Evolutionary conservation across 2,329 filamentous ascomycete genomes (phyloP).

Genomic region (Sphaerostilbella broomeana): DNA sequence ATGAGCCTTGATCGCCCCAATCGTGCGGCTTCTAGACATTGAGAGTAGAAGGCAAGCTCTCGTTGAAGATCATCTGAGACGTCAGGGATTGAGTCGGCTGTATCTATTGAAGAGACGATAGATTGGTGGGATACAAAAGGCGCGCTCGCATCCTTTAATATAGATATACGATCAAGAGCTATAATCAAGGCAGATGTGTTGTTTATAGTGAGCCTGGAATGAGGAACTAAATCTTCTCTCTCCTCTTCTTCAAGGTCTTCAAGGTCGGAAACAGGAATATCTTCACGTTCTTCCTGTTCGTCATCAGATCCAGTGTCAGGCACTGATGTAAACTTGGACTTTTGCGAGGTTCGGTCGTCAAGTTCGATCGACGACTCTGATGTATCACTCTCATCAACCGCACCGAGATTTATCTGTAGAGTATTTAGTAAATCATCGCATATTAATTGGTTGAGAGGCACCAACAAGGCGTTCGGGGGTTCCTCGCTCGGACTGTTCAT

Average conservation of each 20-base stretch:
- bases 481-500: too few species aligned
- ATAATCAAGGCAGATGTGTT: constrained; percentile 82
- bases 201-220: constrained; percentile 94
- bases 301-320: constrained; percentile 35
- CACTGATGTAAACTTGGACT: constrained; percentile 17
- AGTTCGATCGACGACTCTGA: constrained; percentile 70
- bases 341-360: constrained; percentile 61
- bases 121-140: constrained; percentile 81
- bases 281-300: constrained; percentile 62
- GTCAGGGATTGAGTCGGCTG: constrained; percentile 64
- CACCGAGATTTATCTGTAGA: constrained; percentile 49
- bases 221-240: constrained; percentile 77
- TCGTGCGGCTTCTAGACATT: constrained; percentile 73
- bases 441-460: too few species aligned
- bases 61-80: constrained; percentile 87
- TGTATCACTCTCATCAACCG: constrained; percentile 54
- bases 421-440: too few species aligned
- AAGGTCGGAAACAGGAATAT: constrained; percentile 83
- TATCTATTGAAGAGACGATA: constrained; percentile 60
- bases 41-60: constrained; percentile 88
- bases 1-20: constrained; percentile 67
- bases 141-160: constrained; percentile 59
- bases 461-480: too few species aligned
- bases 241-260: constrained; percentile 73
- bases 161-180: constrained; percentile 67